These are phyloP conservation scores for Leishmania martiniquensis DNA, from an alignment of 208 protist genomes.

Conservation along the genomic window DNA sequence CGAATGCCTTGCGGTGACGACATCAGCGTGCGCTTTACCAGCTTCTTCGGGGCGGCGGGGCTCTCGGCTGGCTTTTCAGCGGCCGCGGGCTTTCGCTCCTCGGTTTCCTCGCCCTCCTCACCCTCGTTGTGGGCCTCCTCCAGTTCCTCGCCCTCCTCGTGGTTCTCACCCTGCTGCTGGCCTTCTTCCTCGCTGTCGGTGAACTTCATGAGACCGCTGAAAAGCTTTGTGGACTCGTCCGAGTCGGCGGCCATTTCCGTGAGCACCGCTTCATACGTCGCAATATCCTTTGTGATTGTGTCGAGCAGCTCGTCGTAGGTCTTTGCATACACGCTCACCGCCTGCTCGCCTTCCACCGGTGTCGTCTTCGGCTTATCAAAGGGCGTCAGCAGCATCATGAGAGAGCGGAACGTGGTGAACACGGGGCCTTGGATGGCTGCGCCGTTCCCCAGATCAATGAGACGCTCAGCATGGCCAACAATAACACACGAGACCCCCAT, in stretches of 20 bases:
- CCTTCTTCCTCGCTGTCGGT: conserved; percentile 22
- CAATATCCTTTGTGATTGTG: conserved; percentile 40
- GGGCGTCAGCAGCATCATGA: conserved; percentile 46
- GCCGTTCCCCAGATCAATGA: conserved; percentile 60
- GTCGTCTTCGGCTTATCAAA: conserved; percentile 59
- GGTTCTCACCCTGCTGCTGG: conserved; percentile 12
- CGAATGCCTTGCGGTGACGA: conserved; percentile 49
- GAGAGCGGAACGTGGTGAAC: conserved; percentile 49
- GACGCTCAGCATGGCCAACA: conserved; percentile 58
- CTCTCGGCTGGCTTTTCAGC: neutral
- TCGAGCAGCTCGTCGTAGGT: conserved; percentile 33
- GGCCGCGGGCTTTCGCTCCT: conserved; percentile 9
- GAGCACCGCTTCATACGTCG: conserved; percentile 46
- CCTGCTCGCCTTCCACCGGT: conserved; percentile 7
- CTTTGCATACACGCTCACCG: conserved; percentile 34
- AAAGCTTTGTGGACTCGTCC: conserved; percentile 52
- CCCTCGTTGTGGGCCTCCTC: conserved; percentile 13
- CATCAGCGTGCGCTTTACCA: conserved; percentile 26
- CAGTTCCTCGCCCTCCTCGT: conserved; percentile 16
- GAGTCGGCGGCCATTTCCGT: conserved; percentile 47
- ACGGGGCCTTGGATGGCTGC: conserved; percentile 52
- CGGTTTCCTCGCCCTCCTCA: conserved; percentile 20
- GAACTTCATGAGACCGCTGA: conserved; percentile 34
- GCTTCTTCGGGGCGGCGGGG: conserved; percentile 7
- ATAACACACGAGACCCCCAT: conserved; percentile 57